Evolutionary conservation across 2,329 filamentous ascomycete species (phyloP), one percentile per base, ranked within the genome.

Genomic region (Coniochaeta sp.): DNA sequence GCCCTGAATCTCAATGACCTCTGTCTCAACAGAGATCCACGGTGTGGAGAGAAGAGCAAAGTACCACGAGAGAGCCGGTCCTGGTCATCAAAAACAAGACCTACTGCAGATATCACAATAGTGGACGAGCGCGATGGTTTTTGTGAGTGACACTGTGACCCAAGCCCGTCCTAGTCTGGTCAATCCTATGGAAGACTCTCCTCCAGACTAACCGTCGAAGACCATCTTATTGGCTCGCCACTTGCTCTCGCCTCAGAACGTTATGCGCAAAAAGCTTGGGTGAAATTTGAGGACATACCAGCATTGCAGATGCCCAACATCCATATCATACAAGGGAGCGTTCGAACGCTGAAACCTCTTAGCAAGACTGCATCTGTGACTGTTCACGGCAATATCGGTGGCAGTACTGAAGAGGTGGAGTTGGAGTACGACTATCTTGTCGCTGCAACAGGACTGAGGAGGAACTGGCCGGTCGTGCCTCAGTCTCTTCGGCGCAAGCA

Each of bases 101-200:
- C 88, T 52, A 79, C 83, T 1, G 73, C 90, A 16, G 81, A 91
- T 40, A 86, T 93, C 57, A 91, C 88, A 24, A 81, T 93, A 24
- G 85, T 90, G 26, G 89, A 93, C 67, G 88, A 92, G 72, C 79
- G 88, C n/a, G 89, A 93, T 76, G 90, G 90, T n/a, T 92, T 86
- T 71, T 92, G 89, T 92, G 77, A 66, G 87, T 74, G 9, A 17
- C 16, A 8, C 64, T 26, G 19, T 22, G 63, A 58, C 14, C n/a
- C n/a, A n/a, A n/a, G n/a, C n/a, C n/a, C n/a, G n/a, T n/a, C n/a
- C n/a, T n/a, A n/a, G n/a, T n/a, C n/a, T n/a, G n/a, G n/a, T n/a
- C n/a, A n/a, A n/a, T n/a, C 38, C 17, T 40, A 9, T n/a, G 4
- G 2, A 19, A n/a, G 16, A 40, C 34, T 40, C 38, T 17, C 17